Conservation (phyloP, 73 alveolate species). For the Paramecium sonneborni region DNA sequence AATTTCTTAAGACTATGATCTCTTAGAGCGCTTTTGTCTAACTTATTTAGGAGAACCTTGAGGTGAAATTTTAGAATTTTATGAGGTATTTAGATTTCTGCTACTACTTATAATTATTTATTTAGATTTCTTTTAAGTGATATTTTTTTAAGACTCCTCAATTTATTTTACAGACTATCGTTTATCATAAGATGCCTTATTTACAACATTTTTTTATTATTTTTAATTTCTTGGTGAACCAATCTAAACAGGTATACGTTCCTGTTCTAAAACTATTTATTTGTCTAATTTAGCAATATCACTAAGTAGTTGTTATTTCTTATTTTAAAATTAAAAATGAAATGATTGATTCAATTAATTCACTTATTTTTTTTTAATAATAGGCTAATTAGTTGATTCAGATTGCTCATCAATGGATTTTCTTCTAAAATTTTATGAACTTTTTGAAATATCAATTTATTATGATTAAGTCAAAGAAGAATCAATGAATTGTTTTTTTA, state of each 20-base stretch:
- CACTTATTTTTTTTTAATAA: neutral
- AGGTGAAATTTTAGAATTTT: neutral
- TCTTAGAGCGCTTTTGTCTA: neutral
- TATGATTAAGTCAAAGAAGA: neutral
- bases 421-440: neutral
- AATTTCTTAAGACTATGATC: neutral
- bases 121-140: neutral
- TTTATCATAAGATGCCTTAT: neutral
- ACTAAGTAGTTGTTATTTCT: neutral
- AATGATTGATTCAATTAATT: neutral
- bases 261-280: neutral
- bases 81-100: neutral
- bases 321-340: neutral
- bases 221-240: neutral
- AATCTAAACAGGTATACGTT: neutral
- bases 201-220: neutral
- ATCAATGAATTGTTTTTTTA: neutral
- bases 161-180: neutral
- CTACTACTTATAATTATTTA: neutral
- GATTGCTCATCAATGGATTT: neutral
- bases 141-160: neutral
- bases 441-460: neutral
- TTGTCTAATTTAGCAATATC: conserved; percentile 10
- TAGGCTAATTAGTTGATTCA: neutral
- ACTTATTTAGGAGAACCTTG: neutral